A percentile compares a stretch with the other conserved stretches of the same genome.
phyloP scores from a whole-genome alignment of 176 grass and related monocot species.

The Oryza officinalis region DNA sequence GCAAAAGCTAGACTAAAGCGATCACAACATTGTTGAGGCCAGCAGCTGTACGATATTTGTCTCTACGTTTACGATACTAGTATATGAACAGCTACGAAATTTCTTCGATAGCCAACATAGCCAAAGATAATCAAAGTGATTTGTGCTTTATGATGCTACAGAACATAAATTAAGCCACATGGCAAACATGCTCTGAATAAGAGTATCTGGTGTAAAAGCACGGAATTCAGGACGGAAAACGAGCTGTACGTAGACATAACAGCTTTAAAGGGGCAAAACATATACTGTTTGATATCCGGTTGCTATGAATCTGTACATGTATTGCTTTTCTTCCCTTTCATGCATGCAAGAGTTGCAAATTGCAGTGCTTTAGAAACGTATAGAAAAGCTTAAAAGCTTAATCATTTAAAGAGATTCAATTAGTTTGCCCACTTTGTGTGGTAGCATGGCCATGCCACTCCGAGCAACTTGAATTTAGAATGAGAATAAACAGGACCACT shows the following conservation, averaged over 20 bases:
- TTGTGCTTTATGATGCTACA: not conserved
- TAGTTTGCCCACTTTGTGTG: not conserved
- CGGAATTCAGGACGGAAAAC: not conserved
- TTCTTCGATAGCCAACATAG: not conserved
- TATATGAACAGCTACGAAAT: not conserved
- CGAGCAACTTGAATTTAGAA: slow-evolving; percentile 16
- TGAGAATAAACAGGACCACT: not conserved
- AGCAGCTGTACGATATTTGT: not conserved
- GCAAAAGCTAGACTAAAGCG: slow-evolving; percentile 1
- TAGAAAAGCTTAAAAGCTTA: not conserved
- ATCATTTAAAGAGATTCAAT: not conserved
- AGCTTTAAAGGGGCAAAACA: not conserved
- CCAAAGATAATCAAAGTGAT: not conserved
- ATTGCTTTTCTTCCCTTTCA: not conserved
- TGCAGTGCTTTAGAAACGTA: not conserved
- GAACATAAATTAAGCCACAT: slow-evolving; percentile 2
- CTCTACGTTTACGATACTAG: slow-evolving; percentile 7
- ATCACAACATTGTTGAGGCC: not conserved
- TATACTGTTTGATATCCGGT: not conserved
- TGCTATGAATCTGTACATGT: slow-evolving; percentile 1
- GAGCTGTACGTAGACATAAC: not conserved
- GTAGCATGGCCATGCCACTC: slow-evolving; percentile 1
- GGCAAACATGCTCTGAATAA: not conserved
- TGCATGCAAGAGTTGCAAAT: not conserved
- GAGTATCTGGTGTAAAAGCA: not conserved